Conservation (phyloP, 2,329 filamentous ascomycete genomes). For the Claviceps arundinis region DNA sequence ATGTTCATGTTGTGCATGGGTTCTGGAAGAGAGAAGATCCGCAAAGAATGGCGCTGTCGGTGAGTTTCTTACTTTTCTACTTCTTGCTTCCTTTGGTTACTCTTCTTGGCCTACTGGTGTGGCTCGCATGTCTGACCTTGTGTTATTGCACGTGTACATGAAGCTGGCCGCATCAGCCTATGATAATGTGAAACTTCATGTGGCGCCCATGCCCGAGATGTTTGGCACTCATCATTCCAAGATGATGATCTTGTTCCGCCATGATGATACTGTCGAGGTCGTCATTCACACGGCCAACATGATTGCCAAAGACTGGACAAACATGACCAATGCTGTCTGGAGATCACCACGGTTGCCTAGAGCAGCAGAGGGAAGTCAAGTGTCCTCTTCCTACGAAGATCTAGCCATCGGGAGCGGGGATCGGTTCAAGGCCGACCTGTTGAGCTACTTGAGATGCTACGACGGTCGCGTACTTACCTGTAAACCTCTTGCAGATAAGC, state of each 20-base stretch:
- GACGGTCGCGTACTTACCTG: slow-evolving; percentile 42
- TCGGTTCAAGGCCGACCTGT: slow-evolving; percentile 63
- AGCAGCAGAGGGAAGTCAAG: slow-evolving; percentile 5
- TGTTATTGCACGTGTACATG: neutral
- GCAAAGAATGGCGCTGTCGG: slow-evolving; percentile 43
- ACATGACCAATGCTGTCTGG: slow-evolving; percentile 81
- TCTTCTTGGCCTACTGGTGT: neutral
- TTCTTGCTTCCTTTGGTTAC: neutral
- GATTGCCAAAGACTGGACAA: slow-evolving; percentile 76
- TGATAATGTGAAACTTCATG: slow-evolving; percentile 55
- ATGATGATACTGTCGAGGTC: slow-evolving; percentile 64
- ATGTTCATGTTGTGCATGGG: slow-evolving; percentile 45
- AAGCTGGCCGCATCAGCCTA: slow-evolving; percentile 35
- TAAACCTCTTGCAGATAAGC: slow-evolving; percentile 38
- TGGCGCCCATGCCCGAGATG: slow-evolving; percentile 67
- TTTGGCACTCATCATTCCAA: slow-evolving; percentile 82
- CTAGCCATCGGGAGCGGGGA: slow-evolving; percentile 41
- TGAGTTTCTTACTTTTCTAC: slow-evolving; percentile 16
- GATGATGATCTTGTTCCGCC: slow-evolving; percentile 72
- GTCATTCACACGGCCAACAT: slow-evolving; percentile 86
- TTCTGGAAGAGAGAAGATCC: slow-evolving; percentile 55
- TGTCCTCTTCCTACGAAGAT: slow-evolving; percentile 1
- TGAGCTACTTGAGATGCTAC: slow-evolving; percentile 61
- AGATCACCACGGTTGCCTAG: slow-evolving; percentile 56
- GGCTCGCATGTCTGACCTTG: neutral